Evolutionary conservation across 305 asterid genomes (phyloP), one percentile per base, ranked within the genome.

Genomic region (Nicotiana rustica): DNA sequence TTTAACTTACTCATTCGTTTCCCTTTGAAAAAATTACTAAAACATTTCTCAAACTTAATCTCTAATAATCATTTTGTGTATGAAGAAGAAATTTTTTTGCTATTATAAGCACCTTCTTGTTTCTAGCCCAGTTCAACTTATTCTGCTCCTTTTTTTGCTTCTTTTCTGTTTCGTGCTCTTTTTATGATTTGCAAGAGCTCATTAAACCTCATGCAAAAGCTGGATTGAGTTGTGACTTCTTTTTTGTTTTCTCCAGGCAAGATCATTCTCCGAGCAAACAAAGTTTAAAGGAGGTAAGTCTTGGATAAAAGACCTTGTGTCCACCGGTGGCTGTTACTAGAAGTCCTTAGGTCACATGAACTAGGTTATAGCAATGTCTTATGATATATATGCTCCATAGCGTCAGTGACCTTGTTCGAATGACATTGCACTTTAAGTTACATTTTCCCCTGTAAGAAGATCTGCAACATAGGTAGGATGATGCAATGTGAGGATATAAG

Each of bases 211-310:
- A 15, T 57, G 25, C 55, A 19, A 10, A 67, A 67, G 61, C 36
- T 47, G 79, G 64, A 73, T 73, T 49, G 14, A 73, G 64, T 73
- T 49, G 41, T 73, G 79, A 13, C 44, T 21, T 19, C 2, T 38
- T 73, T 84, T 84, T 65, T 41, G 78, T 86, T 59, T 67, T 88
- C 15, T 87, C 82, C 94, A 96, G 99, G 99, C 98, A 69, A 93
- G 83, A 88, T 71, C 89, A 67, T 95, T 95, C 89, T 89, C 82
- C 3, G 94, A 92, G 91, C 98, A 95, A 88, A 91, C 97, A 80
- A 94, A 94, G 77, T 95, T 94, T 85, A 89, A 87, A 88, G 99
- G 99, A 86, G 97, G 99, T 94, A 86, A 85, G 95, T 83, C 84
- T 73, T 2, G 8, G 52, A 25, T 73, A 13, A 49, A 47, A 47